These are phyloP conservation scores for Schizophyllum amplum DNA, from an alignment of 1,284 basidiomycete species.

Conservation along the genomic window DNA sequence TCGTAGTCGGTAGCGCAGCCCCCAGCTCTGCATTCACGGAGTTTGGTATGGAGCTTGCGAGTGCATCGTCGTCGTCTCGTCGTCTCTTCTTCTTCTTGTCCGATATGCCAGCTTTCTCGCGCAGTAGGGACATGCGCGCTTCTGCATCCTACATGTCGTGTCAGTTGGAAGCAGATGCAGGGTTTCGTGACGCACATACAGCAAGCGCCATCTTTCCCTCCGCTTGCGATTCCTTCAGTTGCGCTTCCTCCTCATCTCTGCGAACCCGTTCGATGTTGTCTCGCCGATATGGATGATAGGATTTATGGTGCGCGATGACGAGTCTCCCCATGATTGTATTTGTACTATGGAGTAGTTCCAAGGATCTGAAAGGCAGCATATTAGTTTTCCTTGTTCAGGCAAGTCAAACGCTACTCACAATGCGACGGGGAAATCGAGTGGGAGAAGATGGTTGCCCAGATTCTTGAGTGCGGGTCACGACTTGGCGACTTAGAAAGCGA, in stretches of 20 bases:
- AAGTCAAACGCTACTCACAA: too few species aligned
- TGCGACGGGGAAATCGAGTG: too few species aligned
- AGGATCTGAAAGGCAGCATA: too few species aligned
- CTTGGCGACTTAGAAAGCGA: too few species aligned
- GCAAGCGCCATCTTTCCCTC: slow-evolving; percentile 67
- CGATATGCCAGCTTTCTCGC: slow-evolving; percentile 46
- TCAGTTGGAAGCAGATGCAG: slow-evolving; percentile 11
- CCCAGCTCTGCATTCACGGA: slow-evolving; percentile 17
- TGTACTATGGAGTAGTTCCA: too few species aligned
- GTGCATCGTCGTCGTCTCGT: slow-evolving; percentile 31
- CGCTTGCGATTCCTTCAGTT: slow-evolving; percentile 50
- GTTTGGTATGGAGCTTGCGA: slow-evolving; percentile 11
- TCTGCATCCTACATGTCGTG: slow-evolving; percentile 55
- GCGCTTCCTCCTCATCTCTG: slow-evolving; percentile 75
- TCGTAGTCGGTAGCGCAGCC: slow-evolving; percentile 34
- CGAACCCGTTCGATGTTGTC: slow-evolving; percentile 80
- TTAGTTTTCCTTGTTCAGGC: too few species aligned
- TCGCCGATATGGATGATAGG: slow-evolving; percentile 77
- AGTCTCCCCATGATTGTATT: slow-evolving; percentile 60
- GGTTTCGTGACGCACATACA: slow-evolving; percentile 29
- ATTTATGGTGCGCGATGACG: slow-evolving; percentile 86
- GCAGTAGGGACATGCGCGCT: slow-evolving; percentile 60
- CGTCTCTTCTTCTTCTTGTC: slow-evolving; percentile 29
- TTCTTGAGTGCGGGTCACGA: too few species aligned
- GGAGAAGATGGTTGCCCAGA: too few species aligned